Evolutionary conservation across 1,284 basidiomycete species (phyloP), one percentile per base, ranked within the genome.

Genomic region (Quambalaria eucalypti): DNA sequence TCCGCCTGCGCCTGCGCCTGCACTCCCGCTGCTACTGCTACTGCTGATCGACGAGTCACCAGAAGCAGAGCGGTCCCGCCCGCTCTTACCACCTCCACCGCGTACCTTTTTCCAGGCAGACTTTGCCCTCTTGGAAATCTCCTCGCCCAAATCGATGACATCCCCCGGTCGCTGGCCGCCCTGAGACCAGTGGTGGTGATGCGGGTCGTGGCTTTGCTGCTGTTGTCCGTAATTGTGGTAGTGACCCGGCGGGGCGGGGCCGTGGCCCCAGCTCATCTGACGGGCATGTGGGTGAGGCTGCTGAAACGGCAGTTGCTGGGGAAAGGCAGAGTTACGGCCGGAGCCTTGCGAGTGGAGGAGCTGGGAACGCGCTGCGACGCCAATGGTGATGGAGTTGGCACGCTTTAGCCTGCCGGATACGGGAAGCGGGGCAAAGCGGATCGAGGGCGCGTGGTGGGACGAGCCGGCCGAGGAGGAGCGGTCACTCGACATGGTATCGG

Each of bases 321-420:
- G 21, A 7, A 26, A 21, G 25, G 26, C 4, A n/a, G 23, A 25
- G 21, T 46, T 46, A 12, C 56, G 19, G 28, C 53, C 60, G 1
- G 62, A 56, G 33, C 69, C 69, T 42, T 71, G 69, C 2, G 68
- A 69, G 7, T 60, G 62, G n/a, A 71, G 53, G 8, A 71, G 54
- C 14, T 71, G 69, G n/a, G 61, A 59, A 14, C 69, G 63, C 26
- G 69, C 68, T 9, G 68, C 69, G 4, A 71, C 66, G 25, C 69
- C 69, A 44, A 71, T 71, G 28, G 68, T 70, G 58, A 71, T 70
- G 10, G 68, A 70, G 33, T 70, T 71, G 50, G 69, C 68, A 39
- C 69, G 61, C 29, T 71, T 68, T 31, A 69, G 48, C 0, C 69
- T 52, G 0, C 69, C 69, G 1, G 64, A 65, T 3, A 58, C 48